A percentile compares a stretch with the other conserved stretches of the same genome.
phyloP scores from a whole-genome alignment of 192 early-diverging fungal species.

The Coemansia javaensis region DNA sequence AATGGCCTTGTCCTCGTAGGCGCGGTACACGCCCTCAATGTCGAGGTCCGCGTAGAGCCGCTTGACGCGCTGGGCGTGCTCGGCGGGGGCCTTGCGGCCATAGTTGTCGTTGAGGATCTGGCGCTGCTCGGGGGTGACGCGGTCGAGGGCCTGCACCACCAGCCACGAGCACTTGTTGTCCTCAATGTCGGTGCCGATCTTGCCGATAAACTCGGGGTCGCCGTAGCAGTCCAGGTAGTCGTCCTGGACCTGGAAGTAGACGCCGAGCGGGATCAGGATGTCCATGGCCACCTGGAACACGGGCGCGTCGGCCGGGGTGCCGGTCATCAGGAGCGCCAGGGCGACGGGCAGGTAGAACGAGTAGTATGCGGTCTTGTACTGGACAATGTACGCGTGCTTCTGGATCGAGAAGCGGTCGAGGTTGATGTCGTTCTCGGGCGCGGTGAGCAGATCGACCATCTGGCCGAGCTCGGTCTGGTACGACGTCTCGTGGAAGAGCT shows the following conservation, averaged over 20 bases:
- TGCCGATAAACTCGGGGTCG: slow-evolving; percentile 85
- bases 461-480: slow-evolving; percentile 98
- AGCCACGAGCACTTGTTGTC: slow-evolving; percentile 99
- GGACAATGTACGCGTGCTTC: slow-evolving; percentile 93
- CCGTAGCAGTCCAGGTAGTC: slow-evolving; percentile 98
- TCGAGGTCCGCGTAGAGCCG: slow-evolving; percentile 73
- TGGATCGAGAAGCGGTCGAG: slow-evolving; percentile 84
- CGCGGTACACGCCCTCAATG: slow-evolving; percentile 72
- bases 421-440: slow-evolving; percentile 93
- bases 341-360: slow-evolving; percentile 99
- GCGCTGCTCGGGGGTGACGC: slow-evolving; percentile 77
- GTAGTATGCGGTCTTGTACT: slow-evolving; percentile 98
- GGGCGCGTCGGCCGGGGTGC: slow-evolving; percentile 63
- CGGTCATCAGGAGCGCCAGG: slow-evolving; percentile 86
- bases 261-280: slow-evolving; percentile 90
- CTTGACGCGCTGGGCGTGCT: slow-evolving; percentile 78
- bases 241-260: slow-evolving; percentile 99
- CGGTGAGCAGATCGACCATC: slow-evolving; percentile 96
- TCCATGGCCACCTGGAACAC: slow-evolving; percentile 78
- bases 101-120: slow-evolving; percentile 87
- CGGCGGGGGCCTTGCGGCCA: slow-evolving; percentile 72
- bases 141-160: slow-evolving; percentile 85
- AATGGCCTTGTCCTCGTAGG: slow-evolving; percentile 88
- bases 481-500: slow-evolving; percentile 92
- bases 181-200: slow-evolving; percentile 99